Evolutionary conservation across 2,329 filamentous ascomycete species (phyloP).

Genomic region (Emmonsia crescens): DNA sequence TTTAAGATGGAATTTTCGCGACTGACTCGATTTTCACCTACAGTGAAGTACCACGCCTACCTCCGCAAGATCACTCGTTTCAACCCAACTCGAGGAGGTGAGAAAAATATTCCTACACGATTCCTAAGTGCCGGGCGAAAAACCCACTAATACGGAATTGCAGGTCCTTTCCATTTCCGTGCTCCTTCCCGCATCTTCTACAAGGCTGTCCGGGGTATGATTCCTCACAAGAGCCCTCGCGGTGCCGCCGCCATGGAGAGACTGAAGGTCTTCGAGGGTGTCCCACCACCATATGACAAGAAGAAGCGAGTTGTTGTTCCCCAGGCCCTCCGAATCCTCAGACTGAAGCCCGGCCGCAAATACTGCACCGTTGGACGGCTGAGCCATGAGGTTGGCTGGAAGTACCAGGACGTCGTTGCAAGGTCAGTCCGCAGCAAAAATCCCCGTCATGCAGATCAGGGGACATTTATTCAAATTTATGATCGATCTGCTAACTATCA

Average conservation of each 20-base stretch:
- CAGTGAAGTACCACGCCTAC: constrained; percentile 99
- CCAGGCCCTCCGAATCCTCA: constrained; percentile 91
- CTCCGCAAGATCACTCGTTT: constrained; percentile 99
- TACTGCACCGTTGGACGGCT: constrained; percentile 98
- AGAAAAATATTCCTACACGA: constrained; percentile 32
- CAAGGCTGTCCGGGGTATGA: constrained; percentile 99
- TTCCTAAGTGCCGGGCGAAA: neutral
- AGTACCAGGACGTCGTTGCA: constrained; percentile 98
- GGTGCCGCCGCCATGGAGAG: constrained; percentile 93
- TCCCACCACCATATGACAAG: constrained; percentile 98
- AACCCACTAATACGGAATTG: constrained; percentile 11
- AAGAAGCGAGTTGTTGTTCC: constrained; percentile 99
- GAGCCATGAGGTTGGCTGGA: constrained; percentile 99
- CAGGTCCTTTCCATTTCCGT: constrained; percentile 99
- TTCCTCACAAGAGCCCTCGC: constrained; percentile 98
- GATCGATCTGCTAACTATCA: constrained; percentile 2
- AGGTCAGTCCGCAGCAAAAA: constrained; percentile 54
- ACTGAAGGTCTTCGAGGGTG: constrained; percentile 99
- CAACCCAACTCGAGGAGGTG: constrained; percentile 98
- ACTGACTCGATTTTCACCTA: constrained; percentile 40
- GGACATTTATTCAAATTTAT: neutral
- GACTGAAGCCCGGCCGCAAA: constrained; percentile 98
- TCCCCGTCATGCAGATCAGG: neutral
- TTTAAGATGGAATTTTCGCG: constrained; percentile 3
- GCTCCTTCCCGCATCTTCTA: constrained; percentile 99